These are phyloP conservation scores for Ascodesmis nigricans DNA, from an alignment of 495 filamentous ascomycete genomes.

Conservation along the genomic window DNA sequence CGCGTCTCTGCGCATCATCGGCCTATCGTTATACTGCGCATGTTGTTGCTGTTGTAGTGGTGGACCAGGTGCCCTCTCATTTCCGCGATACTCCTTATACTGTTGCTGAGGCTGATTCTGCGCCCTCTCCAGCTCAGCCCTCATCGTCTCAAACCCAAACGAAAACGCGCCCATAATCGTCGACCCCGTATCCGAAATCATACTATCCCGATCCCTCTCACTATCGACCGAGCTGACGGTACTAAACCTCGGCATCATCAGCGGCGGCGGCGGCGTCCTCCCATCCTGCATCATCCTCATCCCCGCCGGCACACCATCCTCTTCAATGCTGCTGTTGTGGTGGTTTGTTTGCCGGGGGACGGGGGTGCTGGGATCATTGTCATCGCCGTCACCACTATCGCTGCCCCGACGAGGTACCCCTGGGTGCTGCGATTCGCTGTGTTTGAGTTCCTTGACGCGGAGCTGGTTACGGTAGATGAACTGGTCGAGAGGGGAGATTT, in stretches of 20 bases:
- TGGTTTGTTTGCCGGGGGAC: not conserved
- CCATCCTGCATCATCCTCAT: not conserved
- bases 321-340: not conserved
- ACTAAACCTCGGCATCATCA: slow-evolving; percentile 3
- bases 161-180: slow-evolving; percentile 6
- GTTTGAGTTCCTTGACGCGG: slow-evolving; percentile 55
- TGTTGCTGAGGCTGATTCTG: no score
- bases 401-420: no score
- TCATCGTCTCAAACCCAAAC: slow-evolving; percentile 4
- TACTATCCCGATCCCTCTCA: slow-evolving; percentile 13
- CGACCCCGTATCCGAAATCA: slow-evolving; percentile 2
- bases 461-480: slow-evolving; percentile 73
- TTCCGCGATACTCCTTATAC: not conserved
- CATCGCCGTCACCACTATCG: not conserved
- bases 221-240: slow-evolving; percentile 13
- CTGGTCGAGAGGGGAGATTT: slow-evolving; percentile 83
- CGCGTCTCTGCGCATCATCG: slow-evolving; percentile 3
- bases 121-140: no score
- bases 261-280: not conserved
- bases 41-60: not conserved
- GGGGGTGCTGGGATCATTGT: not conserved
- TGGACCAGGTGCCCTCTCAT: not conserved
- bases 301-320: slow-evolving; percentile 1
- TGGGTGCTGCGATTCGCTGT: not conserved
- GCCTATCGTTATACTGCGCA: slow-evolving; percentile 1